Evolutionary conservation across 2,329 filamentous ascomycete genomes (phyloP), one percentile per base, ranked within the genome.

Genomic region (Remersonia thermophila): DNA sequence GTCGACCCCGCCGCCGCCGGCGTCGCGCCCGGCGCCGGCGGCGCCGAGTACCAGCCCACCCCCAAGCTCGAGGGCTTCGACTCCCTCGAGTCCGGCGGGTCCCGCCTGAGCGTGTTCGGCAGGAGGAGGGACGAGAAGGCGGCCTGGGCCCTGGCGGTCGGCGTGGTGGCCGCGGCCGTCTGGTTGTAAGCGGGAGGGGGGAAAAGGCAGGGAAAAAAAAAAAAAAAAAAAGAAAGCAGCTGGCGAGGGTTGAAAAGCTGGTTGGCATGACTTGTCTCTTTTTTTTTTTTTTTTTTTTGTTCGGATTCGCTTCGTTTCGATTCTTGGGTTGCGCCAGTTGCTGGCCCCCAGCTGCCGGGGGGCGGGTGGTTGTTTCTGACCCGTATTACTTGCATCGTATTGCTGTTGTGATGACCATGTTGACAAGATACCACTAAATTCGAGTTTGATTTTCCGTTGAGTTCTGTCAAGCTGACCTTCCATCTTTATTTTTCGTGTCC

Each of bases 31-130:
- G 30, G 34, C 7, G 46, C 44, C 17, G 40, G 42, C 6, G 30
- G 35, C 10, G 46, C 42, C 17, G 33, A 29, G 20, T 62, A 61
- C 35, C 37, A 52, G 41, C 59, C 58, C 2, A 35, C 26, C 5
- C 51, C 55, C 28, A 52, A 53, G 40, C 48, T 58, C 28, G 48
- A 40, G 14, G 42, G 48, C 14, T 46, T 36, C 27, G 18, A 14
- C 13, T 2, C 42, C 36, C 8, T 41, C 38, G 42, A 44, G n/a
- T 42, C 39, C 10, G n/a, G n/a, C n/a, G n/a, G n/a, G 40, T 37
- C 9, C 41, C 36, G n/a, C n/a, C n/a, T n/a, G n/a, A n/a, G n/a
- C n/a, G n/a, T n/a, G n/a, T n/a, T n/a, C 13, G 38, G 30, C 13
- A 34, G 12, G 10, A 36, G 12, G 37, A 23, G 25, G 2, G 30